Conservation (phyloP, 208 protist species). For the Porcisia deanei region DNA sequence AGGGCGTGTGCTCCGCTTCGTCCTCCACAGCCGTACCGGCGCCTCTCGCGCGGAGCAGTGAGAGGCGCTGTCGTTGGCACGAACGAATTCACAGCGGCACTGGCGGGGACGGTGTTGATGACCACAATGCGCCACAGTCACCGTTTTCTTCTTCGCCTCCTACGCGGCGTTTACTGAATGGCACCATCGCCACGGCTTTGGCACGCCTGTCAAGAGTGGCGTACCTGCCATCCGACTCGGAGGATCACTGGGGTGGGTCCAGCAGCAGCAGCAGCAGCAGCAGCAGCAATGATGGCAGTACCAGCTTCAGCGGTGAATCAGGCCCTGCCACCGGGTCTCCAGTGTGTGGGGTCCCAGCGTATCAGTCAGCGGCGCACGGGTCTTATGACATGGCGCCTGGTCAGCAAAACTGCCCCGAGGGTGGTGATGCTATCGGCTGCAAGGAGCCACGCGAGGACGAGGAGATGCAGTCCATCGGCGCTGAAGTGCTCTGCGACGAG, state of each 20-base stretch:
- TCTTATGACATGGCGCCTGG: not conserved
- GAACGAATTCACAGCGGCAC: not conserved
- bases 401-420: not conserved
- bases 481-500: slow-evolving; percentile 27
- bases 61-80: not conserved
- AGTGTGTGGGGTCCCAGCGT: not conserved
- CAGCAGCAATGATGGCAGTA: not conserved
- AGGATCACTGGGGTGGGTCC: slow-evolving; percentile 3
- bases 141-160: not conserved
- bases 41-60: not conserved
- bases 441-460: not conserved
- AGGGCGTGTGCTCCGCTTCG: not conserved
- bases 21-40: not conserved
- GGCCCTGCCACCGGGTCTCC: not conserved
- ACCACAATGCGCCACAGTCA: not conserved
- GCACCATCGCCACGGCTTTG: slow-evolving; percentile 20
- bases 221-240: slow-evolving; percentile 6
- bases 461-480: not conserved
- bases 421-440: not conserved
- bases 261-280: not conserved
- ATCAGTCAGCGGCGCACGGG: not conserved
- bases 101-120: not conserved
- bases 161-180: slow-evolving; percentile 7
- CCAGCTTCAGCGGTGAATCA: not conserved
- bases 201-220: slow-evolving; percentile 22